Evolutionary conservation across 2,329 filamentous ascomycete genomes (phyloP).

Genomic region (Immersiporthe knoxdaviesiana): DNA sequence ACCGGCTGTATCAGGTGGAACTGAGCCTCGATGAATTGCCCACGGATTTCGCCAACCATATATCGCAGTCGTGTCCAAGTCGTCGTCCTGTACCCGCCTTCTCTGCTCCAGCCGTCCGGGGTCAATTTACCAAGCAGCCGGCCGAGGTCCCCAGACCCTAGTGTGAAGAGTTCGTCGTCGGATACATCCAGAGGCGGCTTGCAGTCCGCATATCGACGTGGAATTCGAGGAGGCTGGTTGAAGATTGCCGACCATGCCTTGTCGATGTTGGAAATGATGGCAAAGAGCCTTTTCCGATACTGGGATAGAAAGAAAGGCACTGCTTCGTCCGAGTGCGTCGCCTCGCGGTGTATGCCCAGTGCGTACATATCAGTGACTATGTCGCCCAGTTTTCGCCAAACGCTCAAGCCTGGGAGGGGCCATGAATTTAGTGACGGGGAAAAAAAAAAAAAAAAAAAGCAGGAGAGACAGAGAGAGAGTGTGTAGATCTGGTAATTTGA

Average conservation of each 20-base stretch:
- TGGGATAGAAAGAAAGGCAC: constrained; percentile 7
- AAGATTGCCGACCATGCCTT: constrained; percentile 8
- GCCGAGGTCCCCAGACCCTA: background rate
- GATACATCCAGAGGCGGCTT: constrained; percentile 8
- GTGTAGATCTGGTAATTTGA: no score
- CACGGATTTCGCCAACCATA: background rate
- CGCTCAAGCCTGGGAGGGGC: background rate
- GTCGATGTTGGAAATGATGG: background rate
- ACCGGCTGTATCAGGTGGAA: background rate
- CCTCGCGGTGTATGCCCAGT: constrained; percentile 8
- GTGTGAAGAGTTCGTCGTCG: constrained; percentile 10
- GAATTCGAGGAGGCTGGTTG: constrained; percentile 8
- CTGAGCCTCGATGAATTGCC: background rate
- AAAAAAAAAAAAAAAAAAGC: no score
- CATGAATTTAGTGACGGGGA: no score
- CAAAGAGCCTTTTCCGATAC: constrained; percentile 6
- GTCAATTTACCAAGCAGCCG: background rate
- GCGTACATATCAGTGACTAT: constrained; percentile 7
- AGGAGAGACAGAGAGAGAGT: no score
- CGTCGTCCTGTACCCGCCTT: background rate
- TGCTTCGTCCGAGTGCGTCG: background rate
- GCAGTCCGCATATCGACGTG: background rate
- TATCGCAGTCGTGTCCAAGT: constrained; percentile 14
- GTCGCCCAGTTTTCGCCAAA: constrained; percentile 4
- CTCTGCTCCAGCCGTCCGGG: background rate